A percentile compares a stretch with the other conserved stretches of the same genome.
Conservation (phyloP, 2,329 filamentous ascomycete species). For the Aspergillus fischeri region DNA sequence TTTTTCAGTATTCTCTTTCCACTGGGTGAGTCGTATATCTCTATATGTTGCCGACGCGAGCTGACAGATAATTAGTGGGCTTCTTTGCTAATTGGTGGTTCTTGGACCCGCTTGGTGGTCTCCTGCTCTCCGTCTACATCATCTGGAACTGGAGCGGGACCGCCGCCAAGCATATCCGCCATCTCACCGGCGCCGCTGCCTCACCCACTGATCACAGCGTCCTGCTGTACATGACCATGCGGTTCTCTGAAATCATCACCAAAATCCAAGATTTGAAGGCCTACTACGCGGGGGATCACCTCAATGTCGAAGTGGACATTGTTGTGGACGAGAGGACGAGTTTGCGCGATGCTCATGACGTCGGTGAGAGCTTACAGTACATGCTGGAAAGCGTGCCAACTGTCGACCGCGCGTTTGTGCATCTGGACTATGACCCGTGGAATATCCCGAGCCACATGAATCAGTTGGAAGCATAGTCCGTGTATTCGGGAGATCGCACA, state of each 20-base stretch:
- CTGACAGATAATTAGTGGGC: constrained; percentile 22
- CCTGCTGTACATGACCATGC: constrained; percentile 85
- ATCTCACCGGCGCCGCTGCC: constrained; percentile 60
- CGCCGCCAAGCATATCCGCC: constrained; percentile 59
- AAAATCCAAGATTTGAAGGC: constrained; percentile 59
- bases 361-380: constrained; percentile 56
- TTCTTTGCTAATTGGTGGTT: constrained; percentile 49
- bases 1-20: constrained; percentile 84
- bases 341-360: constrained; percentile 56
- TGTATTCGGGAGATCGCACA: background rate
- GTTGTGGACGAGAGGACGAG: constrained; percentile 55
- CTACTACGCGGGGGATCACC: constrained; percentile 59
- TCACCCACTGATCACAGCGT: constrained; percentile 66
- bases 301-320: constrained; percentile 61
- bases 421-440: constrained; percentile 46
- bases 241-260: constrained; percentile 81
- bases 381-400: constrained; percentile 54
- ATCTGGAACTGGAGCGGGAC: constrained; percentile 59
- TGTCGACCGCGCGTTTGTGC: constrained; percentile 46
- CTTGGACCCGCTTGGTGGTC: constrained; percentile 58
- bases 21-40: constrained; percentile 42
- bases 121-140: constrained; percentile 58
- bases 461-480: constrained; percentile 17
- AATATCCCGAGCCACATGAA: constrained; percentile 43
- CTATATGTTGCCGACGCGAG: background rate